Evolutionary conservation across 768 basidiomycete genomes (phyloP).

Genomic region (Naganishia vishniacii): DNA sequence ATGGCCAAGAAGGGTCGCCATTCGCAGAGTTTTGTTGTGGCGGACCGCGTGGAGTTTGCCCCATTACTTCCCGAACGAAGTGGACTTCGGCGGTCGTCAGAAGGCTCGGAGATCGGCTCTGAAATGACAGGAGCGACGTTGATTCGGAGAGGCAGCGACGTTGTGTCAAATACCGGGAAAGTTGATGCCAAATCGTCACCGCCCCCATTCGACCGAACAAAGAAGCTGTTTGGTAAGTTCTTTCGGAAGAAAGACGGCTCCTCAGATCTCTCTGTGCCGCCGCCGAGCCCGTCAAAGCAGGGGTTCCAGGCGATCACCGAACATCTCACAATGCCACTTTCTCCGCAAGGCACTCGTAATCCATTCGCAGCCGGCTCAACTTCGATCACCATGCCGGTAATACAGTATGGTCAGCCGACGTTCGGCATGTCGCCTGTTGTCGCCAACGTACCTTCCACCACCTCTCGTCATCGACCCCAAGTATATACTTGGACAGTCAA

Average conservation of each 20-base stretch:
- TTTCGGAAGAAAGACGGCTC: conserved; percentile 39
- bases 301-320: conserved; percentile 16
- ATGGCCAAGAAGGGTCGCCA: conserved; percentile 1
- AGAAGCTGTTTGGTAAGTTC: conserved; percentile 45
- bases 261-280: conserved; percentile 1
- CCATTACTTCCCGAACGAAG: not conserved
- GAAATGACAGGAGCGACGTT: too few species aligned
- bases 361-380: not conserved
- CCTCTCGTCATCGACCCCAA: conserved; percentile 35
- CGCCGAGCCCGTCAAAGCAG: conserved; percentile 5
- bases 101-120: not conserved
- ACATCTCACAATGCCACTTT: conserved; percentile 12
- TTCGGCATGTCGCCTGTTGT: conserved; percentile 42
- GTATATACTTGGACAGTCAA: conserved; percentile 45
- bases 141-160: too few species aligned
- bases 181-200: not conserved
- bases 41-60: not conserved
- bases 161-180: too few species aligned
- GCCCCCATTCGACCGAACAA: conserved; percentile 27
- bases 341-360: conserved; percentile 14
- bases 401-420: conserved; percentile 33
- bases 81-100: not conserved
- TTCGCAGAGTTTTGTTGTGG: not conserved
- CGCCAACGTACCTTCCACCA: conserved; percentile 22
- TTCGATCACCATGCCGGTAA: not conserved